Conservation (phyloP, 306 rosid species). For the Trifolium fragiferum region DNA sequence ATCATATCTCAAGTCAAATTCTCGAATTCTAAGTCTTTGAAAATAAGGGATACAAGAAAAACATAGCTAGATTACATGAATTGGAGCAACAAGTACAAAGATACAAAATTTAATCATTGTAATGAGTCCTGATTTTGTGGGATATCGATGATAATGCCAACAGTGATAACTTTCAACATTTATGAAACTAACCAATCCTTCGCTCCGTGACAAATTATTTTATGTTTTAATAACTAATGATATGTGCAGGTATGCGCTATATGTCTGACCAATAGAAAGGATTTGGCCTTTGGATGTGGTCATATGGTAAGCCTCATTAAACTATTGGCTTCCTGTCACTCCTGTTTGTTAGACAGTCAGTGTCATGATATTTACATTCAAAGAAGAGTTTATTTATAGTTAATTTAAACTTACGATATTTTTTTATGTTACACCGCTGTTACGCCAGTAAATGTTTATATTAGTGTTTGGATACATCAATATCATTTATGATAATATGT, state of each 20-base stretch:
- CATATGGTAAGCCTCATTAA: conserved; percentile 73
- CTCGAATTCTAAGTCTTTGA: not conserved
- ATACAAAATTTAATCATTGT: not conserved
- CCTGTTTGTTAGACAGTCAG: not conserved
- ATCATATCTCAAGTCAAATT: not conserved
- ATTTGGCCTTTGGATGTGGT: conserved; percentile 85
- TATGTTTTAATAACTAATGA: conserved; percentile 25
- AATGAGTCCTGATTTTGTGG: not conserved
- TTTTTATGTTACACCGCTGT: too few relatives aligned
- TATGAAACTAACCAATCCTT: not conserved
- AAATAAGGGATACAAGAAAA: not conserved
- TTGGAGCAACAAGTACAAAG: not conserved
- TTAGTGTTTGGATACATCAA: not conserved
- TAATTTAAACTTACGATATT: not conserved
- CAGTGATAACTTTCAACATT: not conserved
- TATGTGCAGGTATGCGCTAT: conserved; percentile 71
- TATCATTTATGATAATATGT: not conserved
- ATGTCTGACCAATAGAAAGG: conserved; percentile 73
- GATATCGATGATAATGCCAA: conserved; percentile 1
- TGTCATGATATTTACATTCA: conserved; percentile 15
- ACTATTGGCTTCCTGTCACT: not conserved
- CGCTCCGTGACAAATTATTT: not conserved
- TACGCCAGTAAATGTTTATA: not conserved
- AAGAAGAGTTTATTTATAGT: not conserved
- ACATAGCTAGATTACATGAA: not conserved